Base-by-base conservation (phyloP, 2,329 filamentous ascomycete genomes). In the Stemphylium vesicarium region DNA sequence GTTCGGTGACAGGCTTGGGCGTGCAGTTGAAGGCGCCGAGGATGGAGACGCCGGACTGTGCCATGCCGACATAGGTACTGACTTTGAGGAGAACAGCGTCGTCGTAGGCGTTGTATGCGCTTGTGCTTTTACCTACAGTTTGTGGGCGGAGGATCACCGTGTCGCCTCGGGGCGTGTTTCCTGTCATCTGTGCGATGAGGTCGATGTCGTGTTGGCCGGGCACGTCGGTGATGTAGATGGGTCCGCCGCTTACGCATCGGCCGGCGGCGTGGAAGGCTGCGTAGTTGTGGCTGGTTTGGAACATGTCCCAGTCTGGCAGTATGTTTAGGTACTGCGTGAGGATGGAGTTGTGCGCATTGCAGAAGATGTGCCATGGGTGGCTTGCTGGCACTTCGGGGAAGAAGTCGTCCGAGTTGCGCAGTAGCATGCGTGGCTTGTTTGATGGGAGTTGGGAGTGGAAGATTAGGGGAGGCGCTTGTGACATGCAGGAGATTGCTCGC, bases 291-390 rank as follows among this genome's bases (percentile, higher is more conserved):
- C 78, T 80, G 1, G 87, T 88, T 66, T 89, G 87, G 68, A 89
- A 89, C 87, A 89, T 89, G 67, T 89, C 87, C 87, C 87, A 89
- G 74, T 97, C 93, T 0, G 95, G 94, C 0, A 98, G 77, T 1
- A 92, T 85, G 64, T 97, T 96, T 29, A 98, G 81, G 68, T 95
- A 88, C 59, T 91, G 87, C 2, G 89, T 93, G 12, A 98, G 80
- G 0, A 98, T 81, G 29, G 86, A 83, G 72, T 96, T 97, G 75
- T 97, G 90, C 0, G 94, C 94, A 70, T 98, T 99, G 60, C 89
- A 86, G 81, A 96, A 99, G 32, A 98, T 84, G 74, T 99, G 95
- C 94, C 95, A 99, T 0, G 93, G 85, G 59, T 99, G 95, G 6
- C 89, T 92, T 0, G 86, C 84, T 0, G 88, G 85, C 4, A 92